phyloP scores from a whole-genome alignment of 805 yeast species.

The Wickerhamia fluorescens region DNA sequence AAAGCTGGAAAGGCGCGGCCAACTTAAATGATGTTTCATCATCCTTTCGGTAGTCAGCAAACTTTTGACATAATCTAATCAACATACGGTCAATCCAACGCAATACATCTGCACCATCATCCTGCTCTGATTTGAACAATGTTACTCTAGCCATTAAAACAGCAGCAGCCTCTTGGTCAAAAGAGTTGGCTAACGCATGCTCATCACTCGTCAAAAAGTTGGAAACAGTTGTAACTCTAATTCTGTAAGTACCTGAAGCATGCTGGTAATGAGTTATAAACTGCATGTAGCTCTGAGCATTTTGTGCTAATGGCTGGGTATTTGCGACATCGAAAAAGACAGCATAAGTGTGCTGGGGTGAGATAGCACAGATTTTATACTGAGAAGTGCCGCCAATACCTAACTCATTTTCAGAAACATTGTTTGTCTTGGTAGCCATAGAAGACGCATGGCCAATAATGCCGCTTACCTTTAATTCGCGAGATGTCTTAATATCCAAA shows the following conservation, averaged over 20 bases:
- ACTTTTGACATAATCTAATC: constrained; percentile 83
- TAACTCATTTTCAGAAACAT: constrained; percentile 85
- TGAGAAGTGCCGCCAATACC: constrained; percentile 91
- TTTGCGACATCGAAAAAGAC: constrained; percentile 75
- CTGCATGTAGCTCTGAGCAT: constrained; percentile 58
- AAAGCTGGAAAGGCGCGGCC: constrained; percentile 74
- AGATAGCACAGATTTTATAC: constrained; percentile 77
- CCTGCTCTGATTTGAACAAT: constrained; percentile 68
- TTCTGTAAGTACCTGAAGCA: constrained; percentile 82
- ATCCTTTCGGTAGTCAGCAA: constrained; percentile 88
- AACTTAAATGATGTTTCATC: constrained; percentile 77
- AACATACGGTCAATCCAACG: constrained; percentile 93
- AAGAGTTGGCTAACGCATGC: constrained; percentile 49
- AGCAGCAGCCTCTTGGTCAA: constrained; percentile 98
- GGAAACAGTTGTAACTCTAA: constrained; percentile 83
- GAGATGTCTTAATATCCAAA: constrained; percentile 79
- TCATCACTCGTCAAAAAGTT: constrained; percentile 49
- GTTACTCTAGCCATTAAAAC: constrained; percentile 89
- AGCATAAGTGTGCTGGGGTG: constrained; percentile 86
- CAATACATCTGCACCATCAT: constrained; percentile 87
- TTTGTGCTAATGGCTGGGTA: constrained; percentile 38
- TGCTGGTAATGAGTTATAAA: constrained; percentile 92
- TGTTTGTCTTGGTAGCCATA: constrained; percentile 54
- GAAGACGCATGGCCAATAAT: constrained; percentile 90
- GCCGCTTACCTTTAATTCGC: constrained; percentile 85